Percentiles rank a stretch among this genome's conserved stretches.
Conservation (phyloP, 345 rosid species). For the Brassica carinata region DNA sequence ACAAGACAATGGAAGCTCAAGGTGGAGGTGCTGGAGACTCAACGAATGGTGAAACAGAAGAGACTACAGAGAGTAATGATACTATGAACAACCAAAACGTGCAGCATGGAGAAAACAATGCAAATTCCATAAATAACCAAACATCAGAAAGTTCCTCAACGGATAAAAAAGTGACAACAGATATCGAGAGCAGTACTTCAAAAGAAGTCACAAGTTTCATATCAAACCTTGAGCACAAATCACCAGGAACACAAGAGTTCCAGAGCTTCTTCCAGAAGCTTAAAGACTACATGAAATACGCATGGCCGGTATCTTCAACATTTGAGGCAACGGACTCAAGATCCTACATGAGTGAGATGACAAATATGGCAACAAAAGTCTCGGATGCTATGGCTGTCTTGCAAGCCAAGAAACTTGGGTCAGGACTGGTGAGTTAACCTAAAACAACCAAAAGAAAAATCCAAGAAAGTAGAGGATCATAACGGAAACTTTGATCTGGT, state of each 20-base stretch:
- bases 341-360: conserved; percentile 39
- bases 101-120: conserved; percentile 1
- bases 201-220: conserved; percentile 37
- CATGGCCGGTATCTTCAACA: conserved; percentile 26
- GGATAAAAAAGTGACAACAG: not conserved
- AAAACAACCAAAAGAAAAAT: not conserved
- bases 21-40: not conserved
- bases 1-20: conserved; percentile 18
- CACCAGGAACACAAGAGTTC: conserved; percentile 32
- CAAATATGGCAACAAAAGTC: conserved; percentile 31
- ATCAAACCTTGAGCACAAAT: conserved; percentile 35
- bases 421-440: conserved; percentile 29
- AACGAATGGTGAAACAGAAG: conserved; percentile 7
- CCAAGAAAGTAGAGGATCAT: not conserved
- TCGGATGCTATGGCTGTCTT: conserved; percentile 40
- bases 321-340: conserved; percentile 30
- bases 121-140: conserved; percentile 1
- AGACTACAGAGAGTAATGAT: not conserved
- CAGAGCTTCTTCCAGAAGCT: conserved; percentile 36
- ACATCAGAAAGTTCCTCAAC: conserved; percentile 18
- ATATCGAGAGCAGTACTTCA: conserved; percentile 27
- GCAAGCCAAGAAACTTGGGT: conserved; percentile 39
- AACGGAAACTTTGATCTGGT: not conserved
- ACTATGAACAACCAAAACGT: not conserved
- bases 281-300: conserved; percentile 31